Base-by-base conservation (phyloP, 768 basidiomycete genomes). In the Suillus sp. region DNA sequence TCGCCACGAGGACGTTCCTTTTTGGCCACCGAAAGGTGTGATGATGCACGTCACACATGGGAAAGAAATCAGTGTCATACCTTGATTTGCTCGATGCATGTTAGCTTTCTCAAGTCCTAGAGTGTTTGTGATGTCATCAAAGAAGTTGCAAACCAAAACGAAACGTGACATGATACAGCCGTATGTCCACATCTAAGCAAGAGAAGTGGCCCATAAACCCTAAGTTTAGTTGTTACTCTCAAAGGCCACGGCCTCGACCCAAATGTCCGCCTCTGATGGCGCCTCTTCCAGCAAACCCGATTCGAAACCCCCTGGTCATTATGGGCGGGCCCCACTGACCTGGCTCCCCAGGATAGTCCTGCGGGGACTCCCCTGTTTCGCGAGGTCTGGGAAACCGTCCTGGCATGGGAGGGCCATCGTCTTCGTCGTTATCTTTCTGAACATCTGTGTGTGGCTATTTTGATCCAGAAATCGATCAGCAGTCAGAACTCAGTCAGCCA, bases 251-350 rank as follows among this genome's bases (percentile, higher is more conserved):
- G n/a, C 67, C 67, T 18, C 57, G 61, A 53, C 72, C 68, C 32
- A 38, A 56, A 25, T 62, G 66, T 59, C 69, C 64, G 35, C 78
- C 74, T 57, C 65, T 69, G n/a, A 63, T 59, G 45, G 72, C 63
- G 59, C 86, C 84, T 62, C 87, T 76, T 27, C 86, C 88, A 50
- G 88, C 83, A 68, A 81, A 84, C 5, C 88, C 88, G 63, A 89
- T 71, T 40, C 89, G 80, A 69, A 87, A 83, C 32, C 8, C 50
- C 27, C 78, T 67, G 3, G 65, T 62, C 22, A 61, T 22, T 53
- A 63, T 59, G 20, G 68, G 65, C 55, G 67, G 22, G 43, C 72
- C 65, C 63, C 63, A 63, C 40, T 66, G 70, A 42, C 45, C 63
- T 27, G 64, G 67, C 9, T 56, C 57, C 11, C 54, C 61, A 25